Base-by-base conservation (phyloP, 2,329 filamentous ascomycete species). In the Stachybotrys elegans region DNA sequence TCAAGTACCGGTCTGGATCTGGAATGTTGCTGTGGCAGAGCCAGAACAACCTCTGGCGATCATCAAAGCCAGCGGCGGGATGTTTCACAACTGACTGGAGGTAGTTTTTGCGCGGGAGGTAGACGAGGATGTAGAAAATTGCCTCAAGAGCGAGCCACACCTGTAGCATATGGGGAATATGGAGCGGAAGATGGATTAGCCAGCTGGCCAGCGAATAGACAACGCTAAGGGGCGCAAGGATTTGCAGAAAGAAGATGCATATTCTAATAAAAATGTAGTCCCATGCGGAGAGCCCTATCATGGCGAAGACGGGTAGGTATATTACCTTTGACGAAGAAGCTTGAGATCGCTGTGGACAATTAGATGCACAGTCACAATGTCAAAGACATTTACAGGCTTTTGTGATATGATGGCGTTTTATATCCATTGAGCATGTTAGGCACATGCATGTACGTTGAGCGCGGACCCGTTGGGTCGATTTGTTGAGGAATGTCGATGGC, bases 51-150 rank as follows among this genome's bases (percentile, higher is more conserved):
- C 61, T 63, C 46, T 62, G 58, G 40, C 79, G 67, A 46, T 78
- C 66, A 13, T 71, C 63, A 27, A 66, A 66, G 4, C 61, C 60
- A 5, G 69, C 61, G 2, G 62, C 51, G 2, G 77, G 78, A 57
- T 80, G 76, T 6, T 62, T 48, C 9, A 77, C 73, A 38, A 72
- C 66, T 23, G 57, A 63, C 54, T 82, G 77, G 13, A 82, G 69
- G 45, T 70, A 59, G n/a, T 55, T 55, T 45, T 68, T 70, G 49
- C 71, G 73, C 36, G 74, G 78, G 13, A 79, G 58, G 56, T 73
- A 81, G 51, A 77, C 62, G 39, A 71, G 53, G 17, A 78, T 46
- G 58, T 73, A 81, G 60, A 83, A 82, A 1, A 67, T 54, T 0
- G 71, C 60, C 59, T 84, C 79, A n/a, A 72, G 59, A 20, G 66